Evolutionary conservation across 2,329 filamentous ascomycete genomes (phyloP).

Genomic region (Ceratocystiopsis minuta): DNA sequence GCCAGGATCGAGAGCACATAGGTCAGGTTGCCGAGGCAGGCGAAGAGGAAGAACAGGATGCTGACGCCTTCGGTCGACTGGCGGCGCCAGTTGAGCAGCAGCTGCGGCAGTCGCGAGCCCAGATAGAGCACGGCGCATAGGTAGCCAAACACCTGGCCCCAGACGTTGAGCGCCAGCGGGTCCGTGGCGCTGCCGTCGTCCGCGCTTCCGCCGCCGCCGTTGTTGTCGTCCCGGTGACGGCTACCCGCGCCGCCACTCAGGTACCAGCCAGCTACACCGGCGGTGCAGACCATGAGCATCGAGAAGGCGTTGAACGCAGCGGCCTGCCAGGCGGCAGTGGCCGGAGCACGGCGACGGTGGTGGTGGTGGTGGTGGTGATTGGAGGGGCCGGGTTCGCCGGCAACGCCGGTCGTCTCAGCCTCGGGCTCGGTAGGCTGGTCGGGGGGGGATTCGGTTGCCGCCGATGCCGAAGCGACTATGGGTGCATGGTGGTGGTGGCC

Average conservation of each 20-base stretch:
- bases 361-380: neutral
- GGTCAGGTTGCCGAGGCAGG: constrained; percentile 84
- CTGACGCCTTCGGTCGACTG: constrained; percentile 89
- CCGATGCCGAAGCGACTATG: too few relatives aligned
- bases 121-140: constrained; percentile 81
- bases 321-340: constrained; percentile 33
- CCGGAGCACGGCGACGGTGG: constrained; percentile 21
- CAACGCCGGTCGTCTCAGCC: too few relatives aligned
- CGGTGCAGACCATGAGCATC: constrained; percentile 64
- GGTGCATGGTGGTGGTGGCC: neutral
- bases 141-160: constrained; percentile 86
- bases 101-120: constrained; percentile 72
- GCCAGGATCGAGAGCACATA: constrained; percentile 86
- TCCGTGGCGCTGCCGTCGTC: neutral
- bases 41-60: constrained; percentile 90
- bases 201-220: constrained; percentile 22
- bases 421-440: too few relatives aligned
- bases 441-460: too few relatives aligned
- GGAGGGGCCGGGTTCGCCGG: neutral
- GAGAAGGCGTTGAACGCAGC: constrained; percentile 57
- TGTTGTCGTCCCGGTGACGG: constrained; percentile 24
- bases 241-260: constrained; percentile 31
- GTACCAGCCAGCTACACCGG: constrained; percentile 76
- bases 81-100: constrained; percentile 79
- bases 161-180: constrained; percentile 46